Evolutionary conservation across 768 basidiomycete genomes (phyloP).

Genomic region (Russula foetens): DNA sequence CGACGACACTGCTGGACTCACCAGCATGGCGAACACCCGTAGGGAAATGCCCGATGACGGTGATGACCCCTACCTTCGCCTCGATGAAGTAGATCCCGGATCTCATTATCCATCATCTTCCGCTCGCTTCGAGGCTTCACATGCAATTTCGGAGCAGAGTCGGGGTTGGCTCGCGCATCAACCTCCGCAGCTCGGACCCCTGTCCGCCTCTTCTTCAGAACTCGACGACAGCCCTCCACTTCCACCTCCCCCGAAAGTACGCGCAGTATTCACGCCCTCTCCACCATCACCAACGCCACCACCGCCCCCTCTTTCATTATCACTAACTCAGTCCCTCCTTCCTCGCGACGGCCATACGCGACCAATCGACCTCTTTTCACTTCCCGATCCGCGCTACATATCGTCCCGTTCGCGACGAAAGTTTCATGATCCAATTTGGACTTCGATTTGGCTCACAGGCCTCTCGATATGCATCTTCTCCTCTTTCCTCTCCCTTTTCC

Average conservation of each 20-base stretch:
- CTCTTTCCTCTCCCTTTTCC: conserved; percentile 57
- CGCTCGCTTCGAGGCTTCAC: conserved; percentile 31
- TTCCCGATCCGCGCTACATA: conserved; percentile 69
- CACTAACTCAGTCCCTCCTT: conserved; percentile 72
- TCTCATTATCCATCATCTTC: conserved; percentile 32
- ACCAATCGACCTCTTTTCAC: conserved; percentile 61
- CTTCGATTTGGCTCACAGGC: conserved; percentile 53
- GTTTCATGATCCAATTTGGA: conserved; percentile 70
- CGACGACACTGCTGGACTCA: conserved; percentile 26
- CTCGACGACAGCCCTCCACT: conserved; percentile 38
- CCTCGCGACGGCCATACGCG: conserved; percentile 62
- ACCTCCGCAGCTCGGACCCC: conserved; percentile 52
- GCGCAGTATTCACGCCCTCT: conserved; percentile 30
- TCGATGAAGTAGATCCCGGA: conserved; percentile 56
- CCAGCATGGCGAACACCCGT: conserved; percentile 24
- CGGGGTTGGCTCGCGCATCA: conserved; percentile 66
- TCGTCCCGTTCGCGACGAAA: conserved; percentile 50
- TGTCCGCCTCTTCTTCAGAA: conserved; percentile 32
- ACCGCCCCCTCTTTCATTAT: conserved; percentile 44
- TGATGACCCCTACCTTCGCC: conserved; percentile 69
- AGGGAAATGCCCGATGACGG: conserved; percentile 37
- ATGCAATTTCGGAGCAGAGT: conserved; percentile 29
- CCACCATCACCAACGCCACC: conserved; percentile 45
- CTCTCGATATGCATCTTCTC: conserved; percentile 54
- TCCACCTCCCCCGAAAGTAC: conserved; percentile 37